These are phyloP conservation scores for Pichia rugopelliculosa DNA, from an alignment of 805 yeast species.

Conservation along the genomic window DNA sequence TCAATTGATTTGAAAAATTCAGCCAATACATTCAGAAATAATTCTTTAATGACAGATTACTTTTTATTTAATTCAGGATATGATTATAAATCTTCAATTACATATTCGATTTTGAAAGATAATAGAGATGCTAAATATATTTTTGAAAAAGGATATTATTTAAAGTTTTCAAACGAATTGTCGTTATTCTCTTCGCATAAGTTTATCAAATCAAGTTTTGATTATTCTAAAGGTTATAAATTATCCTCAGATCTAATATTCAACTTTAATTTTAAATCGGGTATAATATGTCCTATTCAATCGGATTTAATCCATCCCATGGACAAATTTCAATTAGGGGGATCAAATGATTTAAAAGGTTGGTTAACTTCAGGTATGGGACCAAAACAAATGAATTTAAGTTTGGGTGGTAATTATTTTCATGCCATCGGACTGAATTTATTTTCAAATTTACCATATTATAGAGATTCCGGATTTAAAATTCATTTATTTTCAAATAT, in stretches of 20 bases:
- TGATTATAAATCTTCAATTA: conserved; percentile 37
- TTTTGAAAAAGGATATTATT: conserved; percentile 36
- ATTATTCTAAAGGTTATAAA: conserved; percentile 31
- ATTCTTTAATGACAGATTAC: conserved; percentile 27
- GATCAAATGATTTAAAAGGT: conserved; percentile 51
- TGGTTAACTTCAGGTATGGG: conserved; percentile 47
- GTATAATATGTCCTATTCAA: conserved; percentile 18
- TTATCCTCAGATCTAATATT: conserved; percentile 15
- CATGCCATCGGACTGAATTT: conserved; percentile 39
- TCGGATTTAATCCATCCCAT: conserved; percentile 30
- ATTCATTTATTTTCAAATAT: conserved; percentile 41
- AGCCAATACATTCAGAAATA: conserved; percentile 18
- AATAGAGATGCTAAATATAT: conserved; percentile 36
- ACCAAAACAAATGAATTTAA: conserved; percentile 42
- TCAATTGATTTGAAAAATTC: conserved; percentile 25
- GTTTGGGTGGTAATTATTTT: conserved; percentile 48
- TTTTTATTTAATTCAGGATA: conserved; percentile 37
- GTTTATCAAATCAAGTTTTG: conserved; percentile 37
- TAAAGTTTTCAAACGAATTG: conserved; percentile 25
- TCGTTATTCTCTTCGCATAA: conserved; percentile 23
- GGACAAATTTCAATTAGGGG: conserved; percentile 52
- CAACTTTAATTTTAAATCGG: conserved; percentile 22
- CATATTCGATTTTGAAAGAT: conserved; percentile 36
- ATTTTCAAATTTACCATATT: conserved; percentile 36
- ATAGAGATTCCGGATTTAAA: conserved; percentile 39